A percentile compares a stretch with the other conserved stretches of the same genome.
phyloP scores from a whole-genome alignment of 2,329 filamentous ascomycete genomes.

The Xylariales sp. region DNA sequence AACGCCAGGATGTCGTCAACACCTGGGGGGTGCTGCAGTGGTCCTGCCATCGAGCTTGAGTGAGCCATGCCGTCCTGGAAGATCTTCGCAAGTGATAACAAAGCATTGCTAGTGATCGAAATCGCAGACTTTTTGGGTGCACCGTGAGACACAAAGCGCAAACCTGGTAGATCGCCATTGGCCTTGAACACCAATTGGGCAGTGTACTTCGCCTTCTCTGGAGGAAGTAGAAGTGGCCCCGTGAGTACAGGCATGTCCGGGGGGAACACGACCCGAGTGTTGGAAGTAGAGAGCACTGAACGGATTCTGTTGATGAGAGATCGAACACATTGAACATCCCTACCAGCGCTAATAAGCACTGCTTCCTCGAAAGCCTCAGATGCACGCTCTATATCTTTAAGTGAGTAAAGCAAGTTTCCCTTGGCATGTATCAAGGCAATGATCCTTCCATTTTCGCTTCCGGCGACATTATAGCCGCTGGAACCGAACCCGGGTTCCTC shows the following conservation, averaged over 20 bases:
- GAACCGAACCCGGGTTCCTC: conserved; percentile 56
- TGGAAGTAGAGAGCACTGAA: conserved; percentile 55
- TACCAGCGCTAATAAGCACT: conserved; percentile 80
- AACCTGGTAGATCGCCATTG: conserved; percentile 72
- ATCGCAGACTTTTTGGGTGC: conserved; percentile 74
- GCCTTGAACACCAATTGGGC: conserved; percentile 77
- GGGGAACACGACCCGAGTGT: conserved; percentile 24
- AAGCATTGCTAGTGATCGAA: conserved; percentile 90
- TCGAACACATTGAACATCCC: conserved; percentile 64
- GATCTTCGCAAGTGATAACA: conserved; percentile 93
- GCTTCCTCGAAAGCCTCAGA: conserved; percentile 92
- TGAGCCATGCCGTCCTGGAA: conserved; percentile 94
- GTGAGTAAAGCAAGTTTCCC: conserved; percentile 93
- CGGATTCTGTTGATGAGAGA: conserved; percentile 78
- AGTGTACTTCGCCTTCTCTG: conserved; percentile 78
- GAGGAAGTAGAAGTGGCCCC: conserved; percentile 73
- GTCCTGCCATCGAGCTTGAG: conserved; percentile 50
- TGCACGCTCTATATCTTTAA: conserved; percentile 76
- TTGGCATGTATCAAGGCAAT: conserved; percentile 94
- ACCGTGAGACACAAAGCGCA: conserved; percentile 67
- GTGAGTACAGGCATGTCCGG: conserved; percentile 27
- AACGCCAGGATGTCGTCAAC: conserved; percentile 90
- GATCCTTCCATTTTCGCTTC: conserved; percentile 85
- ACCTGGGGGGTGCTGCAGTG: conserved; percentile 62
- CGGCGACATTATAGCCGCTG: conserved; percentile 81